Evolutionary conservation across 2,329 filamentous ascomycete species (phyloP).

Genomic region (Dothistroma septosporum): DNA sequence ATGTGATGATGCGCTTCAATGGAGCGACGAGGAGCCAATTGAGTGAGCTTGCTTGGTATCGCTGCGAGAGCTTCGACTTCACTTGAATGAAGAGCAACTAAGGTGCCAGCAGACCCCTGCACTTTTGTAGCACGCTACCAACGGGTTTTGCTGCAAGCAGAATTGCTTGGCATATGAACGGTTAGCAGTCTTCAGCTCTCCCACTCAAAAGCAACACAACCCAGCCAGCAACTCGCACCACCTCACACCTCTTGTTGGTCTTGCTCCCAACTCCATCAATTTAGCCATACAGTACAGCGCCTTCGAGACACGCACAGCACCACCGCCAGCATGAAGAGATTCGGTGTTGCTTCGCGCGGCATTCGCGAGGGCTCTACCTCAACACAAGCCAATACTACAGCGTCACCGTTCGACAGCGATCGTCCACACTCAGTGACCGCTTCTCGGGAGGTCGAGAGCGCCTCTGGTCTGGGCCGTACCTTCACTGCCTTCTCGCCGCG

Average conservation of each 20-base stretch:
- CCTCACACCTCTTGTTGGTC: neutral
- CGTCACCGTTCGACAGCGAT: neutral
- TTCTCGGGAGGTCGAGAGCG: neutral
- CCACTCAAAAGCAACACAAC: neutral
- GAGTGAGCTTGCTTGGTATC: neutral
- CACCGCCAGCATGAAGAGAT: neutral
- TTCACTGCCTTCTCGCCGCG: neutral
- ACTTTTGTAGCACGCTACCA: neutral
- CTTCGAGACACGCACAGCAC: neutral
- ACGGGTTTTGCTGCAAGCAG: neutral
- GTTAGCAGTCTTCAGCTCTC: neutral
- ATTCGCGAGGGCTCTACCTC: neutral
- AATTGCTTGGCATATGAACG: neutral
- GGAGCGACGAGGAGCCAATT: neutral
- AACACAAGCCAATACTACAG: neutral
- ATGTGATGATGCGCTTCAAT: neutral
- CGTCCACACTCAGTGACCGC: neutral
- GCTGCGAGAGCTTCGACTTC: neutral
- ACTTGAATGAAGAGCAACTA: neutral
- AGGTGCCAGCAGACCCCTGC: neutral
- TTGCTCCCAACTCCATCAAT: neutral
- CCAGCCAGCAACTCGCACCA: neutral
- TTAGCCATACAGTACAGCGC: neutral
- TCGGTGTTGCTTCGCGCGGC: neutral
- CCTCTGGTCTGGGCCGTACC: neutral